A percentile compares a stretch with the other conserved stretches of the same genome.
phyloP scores from a whole-genome alignment of 148 eudicot species.

The Talinum fruticosum region DNA sequence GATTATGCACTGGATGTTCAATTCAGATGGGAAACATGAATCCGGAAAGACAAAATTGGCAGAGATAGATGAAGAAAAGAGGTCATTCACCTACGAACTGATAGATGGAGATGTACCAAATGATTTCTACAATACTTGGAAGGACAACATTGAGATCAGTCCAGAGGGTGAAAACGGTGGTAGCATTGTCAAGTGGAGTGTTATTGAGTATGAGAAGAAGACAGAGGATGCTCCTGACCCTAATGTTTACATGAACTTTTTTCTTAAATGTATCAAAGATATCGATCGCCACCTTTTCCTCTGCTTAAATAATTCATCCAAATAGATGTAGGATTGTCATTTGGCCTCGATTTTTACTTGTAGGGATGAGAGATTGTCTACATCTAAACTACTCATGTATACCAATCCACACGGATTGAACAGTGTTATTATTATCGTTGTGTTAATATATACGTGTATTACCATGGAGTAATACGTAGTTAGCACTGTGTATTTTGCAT shows the following conservation, averaged over 20 bases:
- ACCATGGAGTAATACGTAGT: too few species aligned
- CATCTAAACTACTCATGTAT: too few species aligned
- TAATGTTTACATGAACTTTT: neutral
- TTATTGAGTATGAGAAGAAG: constrained; percentile 28
- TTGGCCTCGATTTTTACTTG: neutral
- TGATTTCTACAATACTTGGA: constrained; percentile 17
- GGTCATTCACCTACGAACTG: constrained; percentile 3
- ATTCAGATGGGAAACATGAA: neutral
- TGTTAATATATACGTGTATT: too few species aligned
- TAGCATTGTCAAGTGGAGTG: constrained; percentile 30
- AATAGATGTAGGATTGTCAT: neutral
- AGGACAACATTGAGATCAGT: constrained; percentile 13
- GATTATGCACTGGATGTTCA: neutral
- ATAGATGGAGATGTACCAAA: constrained; percentile 22
- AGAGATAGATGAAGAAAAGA: constrained; percentile 16
- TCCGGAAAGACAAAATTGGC: constrained; percentile 8
- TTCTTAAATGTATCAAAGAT: constrained; percentile 9
- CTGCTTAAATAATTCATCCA: neutral
- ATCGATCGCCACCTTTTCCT: constrained; percentile 10
- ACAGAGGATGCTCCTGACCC: neutral
- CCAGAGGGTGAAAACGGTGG: constrained; percentile 17
- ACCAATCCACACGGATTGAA: too few species aligned
- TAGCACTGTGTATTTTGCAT: too few species aligned
- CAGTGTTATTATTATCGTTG: too few species aligned
- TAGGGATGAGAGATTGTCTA: too few species aligned